Base-by-base conservation (phyloP, 441 rosid genomes). In the Populus tomentosa region DNA sequence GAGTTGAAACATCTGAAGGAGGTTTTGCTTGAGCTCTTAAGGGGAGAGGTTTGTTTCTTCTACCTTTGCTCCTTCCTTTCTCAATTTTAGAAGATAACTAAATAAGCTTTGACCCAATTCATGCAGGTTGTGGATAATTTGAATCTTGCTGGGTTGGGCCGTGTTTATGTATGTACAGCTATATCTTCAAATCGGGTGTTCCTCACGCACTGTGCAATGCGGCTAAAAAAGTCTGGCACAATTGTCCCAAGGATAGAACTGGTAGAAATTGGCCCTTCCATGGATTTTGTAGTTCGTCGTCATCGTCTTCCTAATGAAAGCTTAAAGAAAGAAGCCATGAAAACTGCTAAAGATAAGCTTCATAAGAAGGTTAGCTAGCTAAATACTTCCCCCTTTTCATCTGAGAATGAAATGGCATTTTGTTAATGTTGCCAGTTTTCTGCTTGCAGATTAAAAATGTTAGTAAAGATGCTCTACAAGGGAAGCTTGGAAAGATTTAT, bases 221-320 rank as follows among this genome's bases (percentile, higher is more conserved):
- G 91, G 79, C 90, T 95, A 33, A 95, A 94, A 74, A 94, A 86
- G 84, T 95, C 99, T 3, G 98, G 98, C 33, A 85, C 92, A 3
- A 70, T 91, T 16, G 92, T 95, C 35, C 98, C 99, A 24, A 89
- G 90, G 84, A 88, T 92, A 84, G 98, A 95, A 87, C 85, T 95
- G 53, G 90, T 91, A 21, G 98, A 95, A 87, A 90, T 92, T 11
- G 98, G 99, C 69, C 98, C 98, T 20, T 94, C 97, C 10, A 92
- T 94, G 98, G 99, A 95, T 78, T 87, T 95, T 46, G 97, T 94
- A 56, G 82, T 89, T 71, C 90, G 98, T 23, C 94, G 98, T 74
- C 91, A 94, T 81, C 95, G 94, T 65, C 95, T 87, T 78, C 97
- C 99, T 21, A 87, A 90, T 62, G 97, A 94, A 5, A 72, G 88